Evolutionary conservation across 345 rosid species (phyloP).

Genomic region (Hypericum androsaemum): DNA sequence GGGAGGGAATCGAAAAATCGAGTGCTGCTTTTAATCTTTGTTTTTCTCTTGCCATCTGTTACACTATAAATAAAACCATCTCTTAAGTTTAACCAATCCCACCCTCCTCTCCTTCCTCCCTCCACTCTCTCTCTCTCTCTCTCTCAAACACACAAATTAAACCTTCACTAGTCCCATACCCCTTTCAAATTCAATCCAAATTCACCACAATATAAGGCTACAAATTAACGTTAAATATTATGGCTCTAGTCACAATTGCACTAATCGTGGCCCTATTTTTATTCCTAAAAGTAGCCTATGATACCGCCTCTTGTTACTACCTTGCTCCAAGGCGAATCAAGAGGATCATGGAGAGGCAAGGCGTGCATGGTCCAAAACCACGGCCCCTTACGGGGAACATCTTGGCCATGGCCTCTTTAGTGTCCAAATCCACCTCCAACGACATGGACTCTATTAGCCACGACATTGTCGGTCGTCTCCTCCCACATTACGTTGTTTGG

Average conservation of each 20-base stretch:
- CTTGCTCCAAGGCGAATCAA: constrained; percentile 68
- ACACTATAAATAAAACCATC: too few relatives aligned
- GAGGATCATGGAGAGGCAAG: constrained; percentile 69
- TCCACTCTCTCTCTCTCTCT: too few relatives aligned
- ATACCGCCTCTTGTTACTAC: constrained; percentile 53
- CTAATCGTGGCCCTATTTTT: constrained; percentile 24
- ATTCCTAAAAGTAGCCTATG: constrained; percentile 33
- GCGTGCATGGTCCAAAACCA: constrained; percentile 79
- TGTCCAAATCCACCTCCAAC: constrained; percentile 47
- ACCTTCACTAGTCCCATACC: too few relatives aligned
- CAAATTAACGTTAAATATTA: too few relatives aligned
- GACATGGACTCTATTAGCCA: constrained; percentile 58
- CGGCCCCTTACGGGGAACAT: constrained; percentile 70
- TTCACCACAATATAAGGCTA: too few relatives aligned
- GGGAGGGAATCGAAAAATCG: too few relatives aligned
- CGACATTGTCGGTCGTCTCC: constrained; percentile 62
- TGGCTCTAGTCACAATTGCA: constrained; percentile 16
- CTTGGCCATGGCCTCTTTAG: constrained; percentile 46
- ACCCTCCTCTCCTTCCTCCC: too few relatives aligned
- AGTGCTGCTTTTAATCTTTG: too few relatives aligned
- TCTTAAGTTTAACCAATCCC: too few relatives aligned
- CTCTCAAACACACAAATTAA: too few relatives aligned
- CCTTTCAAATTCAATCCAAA: too few relatives aligned
- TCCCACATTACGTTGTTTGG: constrained; percentile 83
- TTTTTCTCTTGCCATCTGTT: too few relatives aligned